These are phyloP conservation scores for Phytophthora gonapodyides DNA, from an alignment of 352 stramenopile genomes.

Conservation along the genomic window DNA sequence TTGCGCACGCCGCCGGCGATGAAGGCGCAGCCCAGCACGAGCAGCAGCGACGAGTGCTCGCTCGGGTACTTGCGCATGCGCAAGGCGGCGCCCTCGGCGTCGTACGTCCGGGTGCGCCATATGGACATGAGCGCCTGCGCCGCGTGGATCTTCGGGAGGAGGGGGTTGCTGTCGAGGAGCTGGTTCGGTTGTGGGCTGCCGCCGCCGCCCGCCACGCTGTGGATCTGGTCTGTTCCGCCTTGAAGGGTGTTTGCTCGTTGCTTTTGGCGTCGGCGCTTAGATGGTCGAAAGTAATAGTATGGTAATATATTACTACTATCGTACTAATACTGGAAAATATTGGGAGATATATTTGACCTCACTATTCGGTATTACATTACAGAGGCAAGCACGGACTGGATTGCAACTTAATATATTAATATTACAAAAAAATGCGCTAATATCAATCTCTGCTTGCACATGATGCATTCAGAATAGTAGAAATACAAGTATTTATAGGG, in stretches of 20 bases:
- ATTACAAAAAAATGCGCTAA: no score
- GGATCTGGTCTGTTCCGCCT: constrained; percentile 24
- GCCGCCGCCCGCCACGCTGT: constrained; percentile 1
- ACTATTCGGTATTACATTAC: no score
- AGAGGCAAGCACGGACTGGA: no score
- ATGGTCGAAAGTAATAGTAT: no score
- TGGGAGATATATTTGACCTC: no score
- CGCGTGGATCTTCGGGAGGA: constrained; percentile 54
- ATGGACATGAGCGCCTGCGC: constrained; percentile 63
- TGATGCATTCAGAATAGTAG: no score
- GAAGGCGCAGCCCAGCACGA: constrained; percentile 97
- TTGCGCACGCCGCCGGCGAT: constrained; percentile 84
- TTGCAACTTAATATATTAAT: no score
- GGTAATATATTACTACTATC: no score
- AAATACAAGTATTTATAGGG: no score
- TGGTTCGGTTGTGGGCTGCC: constrained; percentile 29
- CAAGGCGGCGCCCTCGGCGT: constrained; percentile 26
- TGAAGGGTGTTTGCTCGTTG: constrained; percentile 20
- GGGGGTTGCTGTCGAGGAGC: constrained; percentile 2
- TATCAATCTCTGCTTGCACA: no score
- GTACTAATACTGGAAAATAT: no score
- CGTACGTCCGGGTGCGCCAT: constrained; percentile 52
- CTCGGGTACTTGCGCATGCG: constrained; percentile 32
- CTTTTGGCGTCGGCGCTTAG: no score
- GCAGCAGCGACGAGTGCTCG: constrained; percentile 66